Conservation (phyloP, 441 rosid species). For the Monsonia emarginata region DNA sequence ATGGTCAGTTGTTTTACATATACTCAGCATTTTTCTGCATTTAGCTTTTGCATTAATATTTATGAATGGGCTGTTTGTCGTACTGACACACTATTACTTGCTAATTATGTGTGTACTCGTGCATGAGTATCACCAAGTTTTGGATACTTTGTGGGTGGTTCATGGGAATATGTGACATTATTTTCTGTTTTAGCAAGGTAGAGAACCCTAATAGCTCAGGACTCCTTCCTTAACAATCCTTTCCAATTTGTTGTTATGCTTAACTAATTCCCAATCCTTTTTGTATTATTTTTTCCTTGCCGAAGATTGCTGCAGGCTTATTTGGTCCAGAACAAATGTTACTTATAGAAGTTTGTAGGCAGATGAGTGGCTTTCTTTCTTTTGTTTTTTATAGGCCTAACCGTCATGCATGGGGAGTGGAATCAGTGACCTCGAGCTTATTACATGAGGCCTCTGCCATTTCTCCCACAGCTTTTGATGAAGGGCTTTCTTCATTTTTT, state of each 20-base stretch:
- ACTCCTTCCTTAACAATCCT: not conserved
- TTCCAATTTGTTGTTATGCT: not conserved
- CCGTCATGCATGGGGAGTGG: too few relatives aligned
- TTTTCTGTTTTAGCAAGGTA: not conserved
- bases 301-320: not conserved
- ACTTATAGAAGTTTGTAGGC: not conserved
- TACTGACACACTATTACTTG: too few relatives aligned
- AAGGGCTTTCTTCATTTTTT: too few relatives aligned
- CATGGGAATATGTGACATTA: not conserved
- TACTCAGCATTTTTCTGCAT: too few relatives aligned
- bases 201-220: not conserved
- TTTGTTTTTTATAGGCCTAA: too few relatives aligned
- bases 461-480: too few relatives aligned
- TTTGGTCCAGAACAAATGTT: not conserved
- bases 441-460: too few relatives aligned
- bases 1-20: conserved; percentile 12
- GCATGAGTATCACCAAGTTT: too few relatives aligned
- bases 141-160: not conserved
- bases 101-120: too few relatives aligned
- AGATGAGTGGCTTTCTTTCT: not conserved
- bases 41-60: not conserved
- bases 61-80: too few relatives aligned
- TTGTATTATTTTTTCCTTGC: not conserved
- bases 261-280: not conserved
- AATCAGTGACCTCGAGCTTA: too few relatives aligned